Base-by-base conservation (phyloP, 257 asterid genomes). In the Jacaranda copaia region DNA sequence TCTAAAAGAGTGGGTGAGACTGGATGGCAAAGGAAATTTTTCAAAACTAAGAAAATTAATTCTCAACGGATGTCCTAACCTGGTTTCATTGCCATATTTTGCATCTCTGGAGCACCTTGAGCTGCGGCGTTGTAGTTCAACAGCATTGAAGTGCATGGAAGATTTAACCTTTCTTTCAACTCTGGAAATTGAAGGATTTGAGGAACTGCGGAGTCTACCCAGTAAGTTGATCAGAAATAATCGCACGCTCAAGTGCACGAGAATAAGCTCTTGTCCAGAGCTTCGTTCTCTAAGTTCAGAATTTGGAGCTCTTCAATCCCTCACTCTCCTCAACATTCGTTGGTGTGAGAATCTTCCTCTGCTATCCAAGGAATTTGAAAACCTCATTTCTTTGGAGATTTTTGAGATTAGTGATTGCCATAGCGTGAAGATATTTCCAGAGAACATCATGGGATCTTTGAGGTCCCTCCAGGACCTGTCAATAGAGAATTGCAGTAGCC, bases 341-440 rank as follows among this genome's bases (percentile, higher is more conserved):
- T 72, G 81, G 77, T 83, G 80, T 73, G 53, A 68, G 80, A 45
- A 79, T 71, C 72, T 79, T 15, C 15, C 4, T 49, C 2, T 48
- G 10, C 60, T 77, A 51, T 64, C 81, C 1, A n/a, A 52, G 11
- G 77, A 60, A 49, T 52, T 83, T 35, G n/a, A 46, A 32, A 55
- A 16, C 60, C 60, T 55, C 11, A 65, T 58, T 57, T 11, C 57
- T 15, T 73, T 83, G 78, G 82, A 83, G 62, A 5, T 35, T 56
- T 25, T 76, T n/a, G 87, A 75, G 74, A 79, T 83, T 4, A 60
- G 56, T 15, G 84, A 65, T 51, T 76, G 84, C 69, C 80, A 72
- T 48, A 59, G 59, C 5, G 16, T 83, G 60, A 39, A 39, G n/a
- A 18, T 53, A 8, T 74, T 77, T 36, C 79, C 80, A 46, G 79